phyloP scores from a whole-genome alignment of 108 stramenopile genomes.

The Aurantiochytrium sp. region DNA sequence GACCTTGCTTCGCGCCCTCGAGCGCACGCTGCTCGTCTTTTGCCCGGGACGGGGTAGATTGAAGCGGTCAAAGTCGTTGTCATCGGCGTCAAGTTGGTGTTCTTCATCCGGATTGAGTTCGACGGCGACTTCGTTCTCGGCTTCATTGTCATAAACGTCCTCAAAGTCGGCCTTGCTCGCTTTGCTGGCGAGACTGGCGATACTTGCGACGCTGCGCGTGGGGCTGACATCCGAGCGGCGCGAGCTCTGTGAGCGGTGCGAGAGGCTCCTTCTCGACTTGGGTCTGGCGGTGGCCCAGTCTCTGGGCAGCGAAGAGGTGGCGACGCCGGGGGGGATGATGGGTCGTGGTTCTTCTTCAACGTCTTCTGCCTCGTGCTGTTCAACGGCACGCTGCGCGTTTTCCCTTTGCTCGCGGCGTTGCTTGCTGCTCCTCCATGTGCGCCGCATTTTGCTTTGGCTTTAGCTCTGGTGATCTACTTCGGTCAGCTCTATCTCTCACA shows the following conservation, averaged over 20 bases:
- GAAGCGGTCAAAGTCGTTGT: background rate
- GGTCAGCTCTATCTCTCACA: no score
- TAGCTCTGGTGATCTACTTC: no score
- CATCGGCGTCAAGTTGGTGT: background rate
- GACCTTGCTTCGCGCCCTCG: background rate
- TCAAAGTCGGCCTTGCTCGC: background rate
- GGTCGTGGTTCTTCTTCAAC: background rate
- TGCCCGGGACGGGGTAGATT: background rate
- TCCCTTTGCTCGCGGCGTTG: background rate
- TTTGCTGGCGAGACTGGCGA: background rate
- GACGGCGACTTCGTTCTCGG: background rate
- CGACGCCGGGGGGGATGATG: background rate
- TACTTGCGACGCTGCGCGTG: background rate
- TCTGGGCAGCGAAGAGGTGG: background rate
- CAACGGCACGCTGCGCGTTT: background rate
- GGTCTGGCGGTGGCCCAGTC: background rate
- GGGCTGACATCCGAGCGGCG: background rate
- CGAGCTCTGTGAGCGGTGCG: background rate
- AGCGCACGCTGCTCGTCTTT: background rate
- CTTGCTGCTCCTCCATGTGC: background rate
- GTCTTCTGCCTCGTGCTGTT: background rate
- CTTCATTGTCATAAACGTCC: background rate
- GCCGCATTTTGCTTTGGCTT: background rate
- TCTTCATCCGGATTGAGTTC: background rate
- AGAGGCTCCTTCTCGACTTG: background rate